A percentile compares a stretch with the other conserved stretches of the same genome.
phyloP scores from a whole-genome alignment of 495 filamentous ascomycete genomes.

The Tuber umbilicatum region DNA sequence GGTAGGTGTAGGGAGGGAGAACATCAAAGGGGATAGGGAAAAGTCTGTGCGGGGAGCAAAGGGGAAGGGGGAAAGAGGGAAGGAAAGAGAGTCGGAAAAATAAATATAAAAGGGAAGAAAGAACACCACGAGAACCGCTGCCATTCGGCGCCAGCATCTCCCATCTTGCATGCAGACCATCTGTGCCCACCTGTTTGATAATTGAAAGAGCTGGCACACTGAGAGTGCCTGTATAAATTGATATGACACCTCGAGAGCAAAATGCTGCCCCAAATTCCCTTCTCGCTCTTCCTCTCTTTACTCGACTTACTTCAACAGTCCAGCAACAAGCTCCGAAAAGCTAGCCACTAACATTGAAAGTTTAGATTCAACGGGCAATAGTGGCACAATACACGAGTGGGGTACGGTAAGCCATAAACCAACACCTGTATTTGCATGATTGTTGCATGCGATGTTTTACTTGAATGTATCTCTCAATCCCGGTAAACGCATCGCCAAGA shows the following conservation, averaged over 20 bases:
- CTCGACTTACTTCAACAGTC: not conserved
- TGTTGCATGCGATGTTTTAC: not conserved
- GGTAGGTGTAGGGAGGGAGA: not conserved
- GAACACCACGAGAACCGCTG: not conserved
- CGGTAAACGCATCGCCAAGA: not conserved
- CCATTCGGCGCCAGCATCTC: not conserved
- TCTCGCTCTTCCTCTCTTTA: not conserved
- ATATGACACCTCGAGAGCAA: not conserved
- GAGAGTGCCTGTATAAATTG: not conserved
- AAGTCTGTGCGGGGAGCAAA: not conserved
- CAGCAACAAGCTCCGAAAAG: not conserved
- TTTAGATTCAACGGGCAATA: not conserved
- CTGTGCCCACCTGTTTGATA: not conserved
- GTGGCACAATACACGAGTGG: not conserved
- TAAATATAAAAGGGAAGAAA: slow-evolving; percentile 1
- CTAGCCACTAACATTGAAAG: not conserved
- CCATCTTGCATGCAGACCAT: not conserved
- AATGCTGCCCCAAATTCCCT: not conserved
- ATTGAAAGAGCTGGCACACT: not conserved
- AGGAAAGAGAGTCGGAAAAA: not conserved
- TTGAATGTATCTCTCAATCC: not conserved
- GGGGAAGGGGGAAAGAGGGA: not conserved
- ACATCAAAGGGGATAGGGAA: not conserved
- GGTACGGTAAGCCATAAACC: not conserved
- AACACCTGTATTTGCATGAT: not conserved